A percentile compares a stretch with the other conserved stretches of the same genome.
Evolutionary conservation across 441 rosid genomes (phyloP).

Genomic region (Jatropha podagrica): DNA sequence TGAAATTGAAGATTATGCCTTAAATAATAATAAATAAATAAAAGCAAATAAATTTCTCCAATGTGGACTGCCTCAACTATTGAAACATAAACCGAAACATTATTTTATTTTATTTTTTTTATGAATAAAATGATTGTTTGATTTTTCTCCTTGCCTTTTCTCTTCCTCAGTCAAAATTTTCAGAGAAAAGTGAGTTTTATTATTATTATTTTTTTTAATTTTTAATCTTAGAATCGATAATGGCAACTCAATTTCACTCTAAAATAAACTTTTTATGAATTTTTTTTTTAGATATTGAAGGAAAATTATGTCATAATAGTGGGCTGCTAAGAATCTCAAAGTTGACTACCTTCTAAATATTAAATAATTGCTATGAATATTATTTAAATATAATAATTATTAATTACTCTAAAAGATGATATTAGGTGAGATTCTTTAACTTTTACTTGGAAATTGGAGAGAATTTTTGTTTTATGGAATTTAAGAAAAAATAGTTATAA

Average conservation of each 20-base stretch:
- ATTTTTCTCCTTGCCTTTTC: background rate
- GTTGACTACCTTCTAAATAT: background rate
- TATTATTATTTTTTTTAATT: too few relatives aligned
- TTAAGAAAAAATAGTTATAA: background rate
- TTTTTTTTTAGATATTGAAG: too few relatives aligned
- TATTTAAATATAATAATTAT: conserved; percentile 6
- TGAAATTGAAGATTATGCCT: too few relatives aligned
- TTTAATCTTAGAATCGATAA: too few relatives aligned
- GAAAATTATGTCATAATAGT: background rate
- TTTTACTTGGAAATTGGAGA: conserved; percentile 26
- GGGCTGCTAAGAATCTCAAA: background rate
- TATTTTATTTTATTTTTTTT: too few relatives aligned
- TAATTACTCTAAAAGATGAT: conserved; percentile 7
- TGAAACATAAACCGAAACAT: too few relatives aligned
- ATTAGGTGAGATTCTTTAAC: conserved; percentile 29
- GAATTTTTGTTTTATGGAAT: conserved; percentile 26
- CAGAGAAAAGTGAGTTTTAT: too few relatives aligned
- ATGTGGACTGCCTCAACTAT: background rate
- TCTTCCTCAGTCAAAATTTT: too few relatives aligned
- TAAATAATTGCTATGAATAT: background rate
- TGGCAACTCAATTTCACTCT: too few relatives aligned
- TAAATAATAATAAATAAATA: too few relatives aligned
- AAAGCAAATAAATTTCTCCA: background rate
- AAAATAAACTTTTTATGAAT: too few relatives aligned
- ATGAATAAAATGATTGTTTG: background rate